Percentiles rank a stretch among this genome's conserved stretches.
Conservation (phyloP, 192 early-diverging fungal species). For the Coemansia sp. region DNA sequence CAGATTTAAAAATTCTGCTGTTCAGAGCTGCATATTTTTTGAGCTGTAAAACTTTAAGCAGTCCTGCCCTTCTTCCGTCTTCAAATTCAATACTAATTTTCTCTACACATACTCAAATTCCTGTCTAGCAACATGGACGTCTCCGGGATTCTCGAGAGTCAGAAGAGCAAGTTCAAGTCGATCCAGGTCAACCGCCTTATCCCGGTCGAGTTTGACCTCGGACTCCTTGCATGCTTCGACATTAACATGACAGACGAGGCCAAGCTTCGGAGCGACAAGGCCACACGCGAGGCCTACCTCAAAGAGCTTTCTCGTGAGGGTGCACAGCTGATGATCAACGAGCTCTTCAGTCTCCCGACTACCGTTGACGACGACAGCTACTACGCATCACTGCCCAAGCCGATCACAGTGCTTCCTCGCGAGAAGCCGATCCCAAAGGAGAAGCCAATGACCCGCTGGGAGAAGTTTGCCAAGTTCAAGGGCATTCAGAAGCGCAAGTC, state of each 20-base stretch:
- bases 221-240: constrained; percentile 79
- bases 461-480: constrained; percentile 96
- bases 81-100: too few relatives aligned
- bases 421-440: constrained; percentile 92
- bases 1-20: too few relatives aligned
- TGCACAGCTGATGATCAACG: constrained; percentile 83
- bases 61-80: too few relatives aligned
- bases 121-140: constrained; percentile 58
- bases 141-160: constrained; percentile 63
- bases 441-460: constrained; percentile 93
- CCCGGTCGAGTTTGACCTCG: constrained; percentile 85
- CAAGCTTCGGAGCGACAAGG: constrained; percentile 20
- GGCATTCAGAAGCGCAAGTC: constrained; percentile 88
- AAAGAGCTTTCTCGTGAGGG: constrained; percentile 72
- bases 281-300: constrained; percentile 58
- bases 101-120: neutral
- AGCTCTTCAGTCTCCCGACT: constrained; percentile 79
- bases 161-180: constrained; percentile 69
- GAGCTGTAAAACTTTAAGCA: too few relatives aligned
- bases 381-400: constrained; percentile 74
- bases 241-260: constrained; percentile 72
- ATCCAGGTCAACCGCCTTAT: constrained; percentile 77
- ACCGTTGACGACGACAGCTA: constrained; percentile 67
- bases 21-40: too few relatives aligned
- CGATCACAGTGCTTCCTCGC: constrained; percentile 69